Evolutionary conservation across 805 yeast genomes (phyloP).

Genomic region (Hemisphaericaspora nanyangensis): DNA sequence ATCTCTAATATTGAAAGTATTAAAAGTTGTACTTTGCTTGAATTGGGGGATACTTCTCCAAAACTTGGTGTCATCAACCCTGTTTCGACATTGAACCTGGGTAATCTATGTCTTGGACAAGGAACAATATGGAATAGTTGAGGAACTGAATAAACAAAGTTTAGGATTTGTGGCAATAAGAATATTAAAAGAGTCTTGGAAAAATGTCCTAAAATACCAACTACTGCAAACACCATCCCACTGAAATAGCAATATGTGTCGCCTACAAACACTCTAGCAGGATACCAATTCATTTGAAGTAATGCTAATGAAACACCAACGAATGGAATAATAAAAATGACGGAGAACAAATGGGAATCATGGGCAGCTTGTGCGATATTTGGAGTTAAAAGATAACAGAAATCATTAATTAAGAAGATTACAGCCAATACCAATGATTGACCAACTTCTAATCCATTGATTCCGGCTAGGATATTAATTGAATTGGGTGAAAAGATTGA

Average conservation of each 20-base stretch:
- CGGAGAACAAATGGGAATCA: conserved; percentile 79
- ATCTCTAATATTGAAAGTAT: conserved; percentile 36
- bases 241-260: conserved; percentile 97
- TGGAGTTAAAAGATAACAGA: conserved; percentile 53
- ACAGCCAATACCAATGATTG: conserved; percentile 79
- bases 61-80: conserved; percentile 69
- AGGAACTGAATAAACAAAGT: conserved; percentile 87
- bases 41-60: conserved; percentile 30
- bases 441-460: conserved; percentile 95
- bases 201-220: conserved; percentile 93
- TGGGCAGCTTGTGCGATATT: conserved; percentile 49
- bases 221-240: conserved; percentile 98
- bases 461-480: conserved; percentile 92
- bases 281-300: conserved; percentile 80
- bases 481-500: conserved; percentile 95
- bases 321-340: conserved; percentile 78
- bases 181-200: conserved; percentile 86
- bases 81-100: conserved; percentile 63
- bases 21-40: conserved; percentile 12
- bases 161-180: conserved; percentile 86
- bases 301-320: conserved; percentile 79
- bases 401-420: conserved; percentile 72
- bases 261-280: conserved; percentile 92
- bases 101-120: conserved; percentile 94
- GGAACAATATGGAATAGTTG: conserved; percentile 84